Conservation (phyloP, 2,329 filamentous ascomycete species). For the Apiospora marii region DNA sequence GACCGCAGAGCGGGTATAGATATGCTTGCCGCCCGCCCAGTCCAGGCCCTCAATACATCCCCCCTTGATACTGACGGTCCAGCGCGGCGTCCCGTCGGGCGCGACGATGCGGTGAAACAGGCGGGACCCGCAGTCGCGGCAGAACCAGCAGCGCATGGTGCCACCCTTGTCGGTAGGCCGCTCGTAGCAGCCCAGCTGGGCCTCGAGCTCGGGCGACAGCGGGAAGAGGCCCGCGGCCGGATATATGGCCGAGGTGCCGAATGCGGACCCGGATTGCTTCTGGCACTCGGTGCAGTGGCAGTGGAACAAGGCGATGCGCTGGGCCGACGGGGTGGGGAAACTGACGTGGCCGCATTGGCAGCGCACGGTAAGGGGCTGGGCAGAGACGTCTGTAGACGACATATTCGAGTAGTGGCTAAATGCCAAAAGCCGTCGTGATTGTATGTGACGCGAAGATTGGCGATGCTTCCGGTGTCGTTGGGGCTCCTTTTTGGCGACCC, state of each 20-base stretch:
- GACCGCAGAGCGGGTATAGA: conserved; percentile 54
- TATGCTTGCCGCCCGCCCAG: conserved; percentile 51
- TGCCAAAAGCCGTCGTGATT: background rate
- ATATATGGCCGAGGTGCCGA: conserved; percentile 55
- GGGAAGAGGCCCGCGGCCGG: conserved; percentile 51
- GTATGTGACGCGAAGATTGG: background rate
- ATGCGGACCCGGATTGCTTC: conserved; percentile 54
- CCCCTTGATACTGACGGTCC: conserved; percentile 55
- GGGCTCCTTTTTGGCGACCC: background rate
- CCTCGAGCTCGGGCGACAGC: conserved; percentile 42
- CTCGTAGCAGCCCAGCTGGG: conserved; percentile 46
- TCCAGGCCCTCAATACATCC: conserved; percentile 52
- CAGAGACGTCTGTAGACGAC: background rate
- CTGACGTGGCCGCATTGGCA: conserved; percentile 52
- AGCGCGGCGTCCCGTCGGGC: conserved; percentile 46
- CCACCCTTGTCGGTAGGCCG: conserved; percentile 50
- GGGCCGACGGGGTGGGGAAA: conserved; percentile 45
- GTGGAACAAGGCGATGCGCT: conserved; percentile 49
- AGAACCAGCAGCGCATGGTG: conserved; percentile 50
- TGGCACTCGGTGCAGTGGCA: conserved; percentile 58
- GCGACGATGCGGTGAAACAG: conserved; percentile 52
- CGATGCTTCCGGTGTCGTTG: background rate
- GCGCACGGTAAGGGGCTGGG: conserved; percentile 35
- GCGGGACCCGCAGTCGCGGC: conserved; percentile 51
- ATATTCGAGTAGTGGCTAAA: background rate